A percentile compares a stretch with the other conserved stretches of the same genome.
These are phyloP conservation scores for Cydonia oblonga DNA, from an alignment of 331 rosid species.

Conservation along the genomic window DNA sequence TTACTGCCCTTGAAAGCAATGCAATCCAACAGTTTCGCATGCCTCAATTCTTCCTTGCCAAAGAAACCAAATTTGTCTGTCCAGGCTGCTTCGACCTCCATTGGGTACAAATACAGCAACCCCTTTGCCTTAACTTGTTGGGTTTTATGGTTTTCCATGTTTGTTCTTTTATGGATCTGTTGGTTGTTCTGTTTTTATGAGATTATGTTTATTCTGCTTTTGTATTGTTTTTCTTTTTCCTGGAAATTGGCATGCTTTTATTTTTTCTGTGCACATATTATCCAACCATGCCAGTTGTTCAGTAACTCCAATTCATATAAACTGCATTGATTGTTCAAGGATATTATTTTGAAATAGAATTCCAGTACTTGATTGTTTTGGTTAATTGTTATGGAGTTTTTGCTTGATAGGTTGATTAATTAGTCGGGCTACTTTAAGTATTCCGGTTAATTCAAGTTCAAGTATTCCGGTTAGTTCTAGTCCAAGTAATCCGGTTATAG, in stretches of 20 bases:
- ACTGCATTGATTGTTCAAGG: background rate
- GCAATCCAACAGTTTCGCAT: background rate
- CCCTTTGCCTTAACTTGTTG: background rate
- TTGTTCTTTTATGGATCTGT: background rate
- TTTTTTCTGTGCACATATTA: background rate
- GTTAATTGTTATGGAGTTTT: background rate
- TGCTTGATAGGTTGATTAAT: background rate
- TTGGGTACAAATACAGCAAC: conserved; percentile 22
- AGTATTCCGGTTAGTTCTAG: background rate
- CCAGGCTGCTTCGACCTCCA: conserved; percentile 17
- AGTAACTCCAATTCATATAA: background rate
- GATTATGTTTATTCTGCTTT: background rate
- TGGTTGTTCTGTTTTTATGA: background rate
- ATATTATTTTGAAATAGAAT: background rate
- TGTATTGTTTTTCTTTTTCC: background rate
- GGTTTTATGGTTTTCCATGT: background rate
- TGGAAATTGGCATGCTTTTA: background rate
- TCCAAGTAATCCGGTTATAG: background rate
- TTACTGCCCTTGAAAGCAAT: background rate
- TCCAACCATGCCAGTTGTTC: background rate
- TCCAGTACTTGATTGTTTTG: background rate
- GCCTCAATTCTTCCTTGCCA: background rate
- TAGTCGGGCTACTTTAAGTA: too few relatives aligned
- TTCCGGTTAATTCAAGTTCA: background rate
- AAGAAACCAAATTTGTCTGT: conserved; percentile 7